Percentiles rank a stretch among this genome's conserved stretches.
Evolutionary conservation across 2,329 filamentous ascomycete species (phyloP).

Genomic region (Penicillium verrucosum): DNA sequence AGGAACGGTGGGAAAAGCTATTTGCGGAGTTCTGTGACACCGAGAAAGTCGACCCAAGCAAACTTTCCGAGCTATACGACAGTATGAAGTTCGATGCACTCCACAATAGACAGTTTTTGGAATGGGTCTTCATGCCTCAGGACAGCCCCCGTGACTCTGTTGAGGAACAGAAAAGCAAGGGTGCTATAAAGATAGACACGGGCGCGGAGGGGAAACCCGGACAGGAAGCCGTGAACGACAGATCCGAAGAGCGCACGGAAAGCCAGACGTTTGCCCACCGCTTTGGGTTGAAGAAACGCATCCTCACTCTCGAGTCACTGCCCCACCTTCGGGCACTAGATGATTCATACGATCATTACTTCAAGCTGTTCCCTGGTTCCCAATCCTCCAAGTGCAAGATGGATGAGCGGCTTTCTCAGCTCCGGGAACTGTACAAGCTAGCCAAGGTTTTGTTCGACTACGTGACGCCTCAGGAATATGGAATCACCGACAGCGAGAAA

Average conservation of each 20-base stretch:
- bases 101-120: constrained; percentile 92
- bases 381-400: constrained; percentile 72
- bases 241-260: constrained; percentile 32
- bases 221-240: constrained; percentile 25
- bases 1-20: constrained; percentile 96
- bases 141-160: constrained; percentile 74
- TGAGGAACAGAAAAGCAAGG: constrained; percentile 32
- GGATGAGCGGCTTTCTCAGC: constrained; percentile 79
- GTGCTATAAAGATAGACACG: constrained; percentile 19
- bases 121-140: constrained; percentile 94
- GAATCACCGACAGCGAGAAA: constrained; percentile 92
- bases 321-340: constrained; percentile 48
- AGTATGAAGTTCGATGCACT: constrained; percentile 99
- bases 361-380: constrained; percentile 80
- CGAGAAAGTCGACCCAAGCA: constrained; percentile 97
- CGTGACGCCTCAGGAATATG: constrained; percentile 97
- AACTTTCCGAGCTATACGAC: constrained; percentile 97
- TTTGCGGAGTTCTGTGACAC: constrained; percentile 95
- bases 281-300: constrained; percentile 52
- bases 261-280: constrained; percentile 37
- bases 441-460: constrained; percentile 97
- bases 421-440: constrained; percentile 88
- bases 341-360: constrained; percentile 67
- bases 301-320: constrained; percentile 46
- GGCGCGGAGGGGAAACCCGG: constrained; percentile 19